These are phyloP conservation scores for Heterobasidion annosum DNA, from an alignment of 1,284 basidiomycete species.

Conservation along the genomic window DNA sequence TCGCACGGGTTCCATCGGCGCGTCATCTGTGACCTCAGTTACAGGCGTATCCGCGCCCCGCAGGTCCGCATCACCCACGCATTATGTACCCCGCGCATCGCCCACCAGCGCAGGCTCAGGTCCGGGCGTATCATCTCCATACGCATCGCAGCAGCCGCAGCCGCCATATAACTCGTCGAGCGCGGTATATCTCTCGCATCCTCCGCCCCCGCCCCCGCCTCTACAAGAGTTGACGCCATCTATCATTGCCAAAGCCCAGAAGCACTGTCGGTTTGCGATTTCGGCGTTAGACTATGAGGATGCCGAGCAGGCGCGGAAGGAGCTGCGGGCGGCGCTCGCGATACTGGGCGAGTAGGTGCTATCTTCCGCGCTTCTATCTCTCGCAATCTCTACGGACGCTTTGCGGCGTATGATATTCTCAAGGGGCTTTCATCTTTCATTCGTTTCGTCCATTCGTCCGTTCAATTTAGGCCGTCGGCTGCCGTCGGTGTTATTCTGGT, in stretches of 20 bases:
- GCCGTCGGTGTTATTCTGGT: no score
- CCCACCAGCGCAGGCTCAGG: background rate
- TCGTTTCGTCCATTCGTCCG: background rate
- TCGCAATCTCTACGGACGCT: no score
- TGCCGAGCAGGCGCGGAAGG: slow-evolving; percentile 70
- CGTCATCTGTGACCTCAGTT: background rate
- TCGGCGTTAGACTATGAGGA: slow-evolving; percentile 92
- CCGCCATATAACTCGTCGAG: background rate
- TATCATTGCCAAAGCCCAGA: slow-evolving; percentile 69
- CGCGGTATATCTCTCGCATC: slow-evolving; percentile 12
- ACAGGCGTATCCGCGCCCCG: background rate
- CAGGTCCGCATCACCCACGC: slow-evolving; percentile 8
- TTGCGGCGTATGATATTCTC: background rate
- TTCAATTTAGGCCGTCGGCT: no score
- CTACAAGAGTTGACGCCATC: slow-evolving; percentile 50
- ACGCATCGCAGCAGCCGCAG: background rate
- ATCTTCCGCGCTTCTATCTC: no score
- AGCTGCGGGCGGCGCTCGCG: slow-evolving; percentile 68
- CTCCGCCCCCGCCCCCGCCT: slow-evolving; percentile 13
- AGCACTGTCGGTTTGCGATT: slow-evolving; percentile 86
- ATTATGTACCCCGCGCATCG: slow-evolving; percentile 8
- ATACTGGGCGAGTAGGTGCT: slow-evolving; percentile 44
- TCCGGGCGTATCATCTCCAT: background rate
- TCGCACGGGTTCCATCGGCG: slow-evolving; percentile 2
- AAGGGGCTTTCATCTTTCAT: background rate